Evolutionary conservation across 768 basidiomycete species (phyloP).

Genomic region (Naganishia friedmannii): DNA sequence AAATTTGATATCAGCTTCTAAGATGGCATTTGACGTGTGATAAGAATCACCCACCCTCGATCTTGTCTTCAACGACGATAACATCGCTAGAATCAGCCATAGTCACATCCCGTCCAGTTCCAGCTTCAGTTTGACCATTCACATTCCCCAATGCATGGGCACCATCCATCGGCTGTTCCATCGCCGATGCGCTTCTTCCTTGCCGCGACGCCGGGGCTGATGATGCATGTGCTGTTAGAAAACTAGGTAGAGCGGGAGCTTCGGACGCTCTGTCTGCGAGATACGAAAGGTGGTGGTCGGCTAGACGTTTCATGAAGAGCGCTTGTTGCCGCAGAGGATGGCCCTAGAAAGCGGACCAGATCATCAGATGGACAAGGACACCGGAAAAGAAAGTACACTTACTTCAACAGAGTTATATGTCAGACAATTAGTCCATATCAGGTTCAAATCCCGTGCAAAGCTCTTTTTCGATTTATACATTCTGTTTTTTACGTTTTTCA

Average conservation of each 20-base stretch:
- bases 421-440: constrained; percentile 95
- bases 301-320: constrained; percentile 73
- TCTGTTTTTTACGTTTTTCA: constrained; percentile 86
- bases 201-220: neutral
- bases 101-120: neutral
- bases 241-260: constrained; percentile 3
- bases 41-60: neutral
- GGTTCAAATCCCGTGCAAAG: constrained; percentile 87
- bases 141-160: neutral
- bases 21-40: neutral
- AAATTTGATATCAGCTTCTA: neutral
- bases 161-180: constrained; percentile 1
- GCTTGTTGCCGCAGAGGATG: constrained; percentile 85
- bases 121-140: constrained; percentile 1
- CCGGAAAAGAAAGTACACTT: constrained; percentile 44
- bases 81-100: neutral
- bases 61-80: neutral
- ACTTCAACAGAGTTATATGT: constrained; percentile 89
- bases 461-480: constrained; percentile 90
- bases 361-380: neutral
- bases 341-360: constrained; percentile 56
- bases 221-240: neutral
- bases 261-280: constrained; percentile 65
- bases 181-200: constrained; percentile 6
- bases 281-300: constrained; percentile 78